A percentile compares a stretch with the other conserved stretches of the same genome.
Conservation (phyloP, 805 yeast genomes). For the Teunomyces funiuensis region DNA sequence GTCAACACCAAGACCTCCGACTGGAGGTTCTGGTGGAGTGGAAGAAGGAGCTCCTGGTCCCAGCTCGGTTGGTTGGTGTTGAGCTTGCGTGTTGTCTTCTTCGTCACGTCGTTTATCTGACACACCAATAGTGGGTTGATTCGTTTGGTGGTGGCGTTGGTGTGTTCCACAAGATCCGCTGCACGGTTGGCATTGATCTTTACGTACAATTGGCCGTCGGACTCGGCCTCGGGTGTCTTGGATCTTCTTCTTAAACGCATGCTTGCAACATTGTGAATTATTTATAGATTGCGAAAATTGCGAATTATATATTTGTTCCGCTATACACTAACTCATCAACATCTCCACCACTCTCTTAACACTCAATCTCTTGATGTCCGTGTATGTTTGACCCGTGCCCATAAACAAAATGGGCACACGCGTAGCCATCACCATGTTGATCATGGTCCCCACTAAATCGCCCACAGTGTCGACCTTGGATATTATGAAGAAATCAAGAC, state of each 20-base stretch:
- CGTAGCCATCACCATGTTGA: slow-evolving; percentile 95
- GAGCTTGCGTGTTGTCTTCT: slow-evolving; percentile 29
- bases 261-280: slow-evolving; percentile 2
- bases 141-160: slow-evolving; percentile 14
- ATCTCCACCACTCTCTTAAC: slow-evolving; percentile 91
- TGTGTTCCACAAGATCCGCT: slow-evolving; percentile 32
- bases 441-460: slow-evolving; percentile 93
- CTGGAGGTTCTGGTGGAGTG: slow-evolving; percentile 27
- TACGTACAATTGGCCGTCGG: slow-evolving; percentile 19
- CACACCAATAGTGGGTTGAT: slow-evolving; percentile 40
- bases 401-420: slow-evolving; percentile 93
- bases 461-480: slow-evolving; percentile 98
- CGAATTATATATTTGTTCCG: neutral
- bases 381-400: slow-evolving; percentile 96
- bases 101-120: slow-evolving; percentile 28
- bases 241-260: slow-evolving; percentile 4
- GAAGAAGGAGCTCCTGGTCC: slow-evolving; percentile 35
- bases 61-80: slow-evolving; percentile 41
- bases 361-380: slow-evolving; percentile 85
- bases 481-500: slow-evolving; percentile 85
- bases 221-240: neutral
- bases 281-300: neutral
- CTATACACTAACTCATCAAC: slow-evolving; percentile 54
- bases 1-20: slow-evolving; percentile 31
- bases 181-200: slow-evolving; percentile 39